Evolutionary conservation across 2,329 filamentous ascomycete species (phyloP).

Genomic region (Sphaerulina musiva): DNA sequence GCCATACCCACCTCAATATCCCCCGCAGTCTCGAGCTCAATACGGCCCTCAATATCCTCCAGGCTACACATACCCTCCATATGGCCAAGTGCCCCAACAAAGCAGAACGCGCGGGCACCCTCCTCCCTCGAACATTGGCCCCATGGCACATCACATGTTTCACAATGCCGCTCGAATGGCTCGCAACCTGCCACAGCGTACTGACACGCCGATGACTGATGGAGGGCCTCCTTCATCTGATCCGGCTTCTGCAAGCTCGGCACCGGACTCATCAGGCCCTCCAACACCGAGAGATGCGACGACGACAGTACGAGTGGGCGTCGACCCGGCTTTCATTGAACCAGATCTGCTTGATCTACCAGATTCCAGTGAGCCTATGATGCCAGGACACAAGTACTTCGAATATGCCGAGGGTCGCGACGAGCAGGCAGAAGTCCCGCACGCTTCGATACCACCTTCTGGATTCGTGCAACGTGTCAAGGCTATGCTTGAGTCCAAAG

Average conservation of each 20-base stretch:
- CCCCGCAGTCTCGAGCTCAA: slow-evolving; percentile 15
- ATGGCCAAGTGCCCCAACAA: slow-evolving; percentile 20
- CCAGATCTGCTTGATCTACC: slow-evolving; percentile 31
- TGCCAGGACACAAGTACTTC: slow-evolving; percentile 32
- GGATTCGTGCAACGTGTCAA: slow-evolving; percentile 40
- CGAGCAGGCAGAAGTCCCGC: slow-evolving; percentile 31
- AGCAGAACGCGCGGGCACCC: slow-evolving; percentile 23
- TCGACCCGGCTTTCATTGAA: slow-evolving; percentile 34
- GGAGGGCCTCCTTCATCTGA: slow-evolving; percentile 41
- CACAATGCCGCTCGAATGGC: slow-evolving; percentile 33
- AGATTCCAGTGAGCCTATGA: slow-evolving; percentile 33
- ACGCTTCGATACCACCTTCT: slow-evolving; percentile 32
- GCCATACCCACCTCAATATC: slow-evolving; percentile 18
- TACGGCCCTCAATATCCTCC: slow-evolving; percentile 21
- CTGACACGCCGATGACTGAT: slow-evolving; percentile 35
- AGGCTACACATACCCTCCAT: slow-evolving; percentile 20
- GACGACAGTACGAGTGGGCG: slow-evolving; percentile 32
- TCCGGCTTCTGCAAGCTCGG: slow-evolving; percentile 36
- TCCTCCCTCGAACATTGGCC: slow-evolving; percentile 19
- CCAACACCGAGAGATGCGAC: slow-evolving; percentile 38
- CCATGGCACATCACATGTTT: slow-evolving; percentile 31
- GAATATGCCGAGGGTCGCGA: slow-evolving; percentile 32
- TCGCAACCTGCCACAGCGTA: slow-evolving; percentile 29
- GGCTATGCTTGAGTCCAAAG: slow-evolving; percentile 38
- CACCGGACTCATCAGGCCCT: slow-evolving; percentile 35